Evolutionary conservation across 331 rosid genomes (phyloP).

Genomic region (Rhamnella rubrinervis): DNA sequence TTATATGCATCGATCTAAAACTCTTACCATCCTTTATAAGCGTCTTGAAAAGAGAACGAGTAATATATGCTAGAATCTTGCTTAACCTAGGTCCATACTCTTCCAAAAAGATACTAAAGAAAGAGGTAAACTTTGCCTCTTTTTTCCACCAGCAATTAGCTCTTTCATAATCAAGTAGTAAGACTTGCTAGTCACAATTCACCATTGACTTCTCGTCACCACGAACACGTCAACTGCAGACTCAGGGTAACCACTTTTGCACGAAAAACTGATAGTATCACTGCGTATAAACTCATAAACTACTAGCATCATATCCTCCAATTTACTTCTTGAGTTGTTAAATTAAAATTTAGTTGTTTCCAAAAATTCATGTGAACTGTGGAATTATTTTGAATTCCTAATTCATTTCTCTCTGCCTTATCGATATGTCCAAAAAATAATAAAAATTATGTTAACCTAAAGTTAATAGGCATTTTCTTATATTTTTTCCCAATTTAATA

Average conservation of each 20-base stretch:
- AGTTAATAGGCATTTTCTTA: no score
- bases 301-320: slow-evolving; percentile 46
- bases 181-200: slow-evolving; percentile 43
- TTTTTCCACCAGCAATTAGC: slow-evolving; percentile 43
- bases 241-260: slow-evolving; percentile 57
- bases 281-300: slow-evolving; percentile 44
- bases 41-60: slow-evolving; percentile 22
- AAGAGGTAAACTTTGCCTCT: slow-evolving; percentile 38
- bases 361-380: no score
- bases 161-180: slow-evolving; percentile 55
- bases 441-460: no score
- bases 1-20: slow-evolving; percentile 54
- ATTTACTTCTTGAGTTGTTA: background rate
- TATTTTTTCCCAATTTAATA: no score
- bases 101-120: slow-evolving; percentile 50
- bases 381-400: no score
- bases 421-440: no score
- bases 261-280: slow-evolving; percentile 50
- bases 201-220: slow-evolving; percentile 52
- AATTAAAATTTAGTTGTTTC: no score
- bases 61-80: slow-evolving; percentile 39
- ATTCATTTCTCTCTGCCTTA: no score
- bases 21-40: slow-evolving; percentile 38
- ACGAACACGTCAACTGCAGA: slow-evolving; percentile 48
- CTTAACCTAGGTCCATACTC: slow-evolving; percentile 58